Base-by-base conservation (phyloP, 257 asterid species). In the Przewalskia tangutica region DNA sequence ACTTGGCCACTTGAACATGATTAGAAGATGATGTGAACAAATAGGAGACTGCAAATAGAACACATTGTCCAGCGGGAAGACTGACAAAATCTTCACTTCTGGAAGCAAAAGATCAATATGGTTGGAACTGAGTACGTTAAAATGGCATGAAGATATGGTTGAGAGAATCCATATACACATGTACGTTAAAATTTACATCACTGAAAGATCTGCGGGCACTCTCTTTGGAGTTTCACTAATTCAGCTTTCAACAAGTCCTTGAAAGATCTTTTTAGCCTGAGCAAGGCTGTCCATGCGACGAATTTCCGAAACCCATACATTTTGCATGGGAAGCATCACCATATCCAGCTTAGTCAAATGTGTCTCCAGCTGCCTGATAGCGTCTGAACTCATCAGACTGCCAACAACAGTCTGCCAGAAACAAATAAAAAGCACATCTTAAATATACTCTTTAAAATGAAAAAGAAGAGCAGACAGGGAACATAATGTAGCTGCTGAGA, bases 231-330 rank as follows among this genome's bases (percentile, higher is more conserved):
- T 65, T 34, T 65, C 76, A 71, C 79, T 20, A 23, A 18, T 20
- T 73, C 62, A 83, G 53, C 64, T 79, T 73, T 85, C 56, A 65
- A 83, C 42, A 73, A 92, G 90, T 64, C 58, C 90, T 76, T 81
- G 87, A 83, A 90, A 71, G 65, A 87, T 77, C 82, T 65, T 78
- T 86, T 94, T 91, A 54, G 98, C 92, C 87, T 93, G 89, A 32
- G 81, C 67, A 4, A 92, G 95, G 77, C 91, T 83, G 85, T 92
- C 90, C 9, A 83, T 78, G 51, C 51, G 90, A 84, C 77, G 27
- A 59, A 91, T 88, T 13, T 87, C 85, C 0, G 89, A 84, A 10
- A 89, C 93, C 95, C 92, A 89, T 11, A 95, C 81, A 84, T 93
- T 92, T 75, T 78, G 88, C 89, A 89, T 34, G 4, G 91, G 89